These are phyloP conservation scores for Calonectria montana DNA, from an alignment of 2,329 filamentous ascomycete genomes.

Conservation along the genomic window DNA sequence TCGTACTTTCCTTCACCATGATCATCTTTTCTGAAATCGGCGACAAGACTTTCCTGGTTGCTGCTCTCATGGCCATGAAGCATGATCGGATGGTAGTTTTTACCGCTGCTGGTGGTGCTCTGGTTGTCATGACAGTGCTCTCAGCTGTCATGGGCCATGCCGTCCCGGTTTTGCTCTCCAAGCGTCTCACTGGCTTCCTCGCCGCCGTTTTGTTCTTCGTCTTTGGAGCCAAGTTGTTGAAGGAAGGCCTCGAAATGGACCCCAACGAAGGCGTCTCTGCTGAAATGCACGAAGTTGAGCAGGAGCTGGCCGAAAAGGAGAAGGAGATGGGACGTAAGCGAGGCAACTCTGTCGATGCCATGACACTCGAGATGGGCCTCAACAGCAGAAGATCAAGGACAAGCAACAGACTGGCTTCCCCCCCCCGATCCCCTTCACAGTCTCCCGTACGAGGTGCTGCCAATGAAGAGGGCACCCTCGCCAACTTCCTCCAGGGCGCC, in stretches of 20 bases:
- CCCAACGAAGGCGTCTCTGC: constrained; percentile 92
- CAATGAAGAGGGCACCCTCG: constrained; percentile 53
- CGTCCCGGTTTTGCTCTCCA: constrained; percentile 89
- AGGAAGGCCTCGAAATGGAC: constrained; percentile 89
- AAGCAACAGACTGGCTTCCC: constrained; percentile 81
- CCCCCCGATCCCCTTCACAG: constrained; percentile 83
- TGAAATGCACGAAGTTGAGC: constrained; percentile 97
- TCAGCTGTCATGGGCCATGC: constrained; percentile 94
- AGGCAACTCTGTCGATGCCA: constrained; percentile 75
- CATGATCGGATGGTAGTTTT: constrained; percentile 95
- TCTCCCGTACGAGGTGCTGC: constrained; percentile 74
- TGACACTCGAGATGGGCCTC: constrained; percentile 84
- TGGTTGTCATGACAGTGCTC: constrained; percentile 94
- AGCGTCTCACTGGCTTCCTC: constrained; percentile 88
- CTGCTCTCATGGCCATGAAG: constrained; percentile 99
- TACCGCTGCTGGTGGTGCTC: constrained; percentile 89
- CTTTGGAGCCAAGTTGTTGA: constrained; percentile 86
- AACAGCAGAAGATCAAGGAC: constrained; percentile 77
- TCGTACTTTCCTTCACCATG: constrained; percentile 93
- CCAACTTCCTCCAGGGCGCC: constrained; percentile 69
- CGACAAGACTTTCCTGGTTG: constrained; percentile 98
- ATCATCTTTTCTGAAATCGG: constrained; percentile 97
- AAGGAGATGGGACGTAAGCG: constrained; percentile 75
- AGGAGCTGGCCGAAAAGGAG: constrained; percentile 94
- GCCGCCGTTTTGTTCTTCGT: constrained; percentile 88